phyloP scores from a whole-genome alignment of 805 yeast species.

The Citeromyces matritensis region DNA sequence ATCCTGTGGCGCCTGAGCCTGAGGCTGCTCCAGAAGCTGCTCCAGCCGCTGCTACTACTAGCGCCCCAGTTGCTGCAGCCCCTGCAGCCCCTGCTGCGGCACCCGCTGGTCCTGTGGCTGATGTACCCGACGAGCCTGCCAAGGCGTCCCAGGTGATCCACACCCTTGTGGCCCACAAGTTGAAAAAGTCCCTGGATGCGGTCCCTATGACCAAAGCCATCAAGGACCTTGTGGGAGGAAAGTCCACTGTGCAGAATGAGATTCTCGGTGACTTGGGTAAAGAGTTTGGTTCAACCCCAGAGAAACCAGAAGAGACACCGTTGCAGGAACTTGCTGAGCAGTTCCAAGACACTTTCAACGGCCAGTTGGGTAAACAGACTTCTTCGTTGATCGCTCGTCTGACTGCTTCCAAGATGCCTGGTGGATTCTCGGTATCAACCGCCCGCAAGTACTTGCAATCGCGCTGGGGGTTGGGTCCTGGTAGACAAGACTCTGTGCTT shows the following conservation, averaged over 20 bases:
- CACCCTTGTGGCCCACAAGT: conserved; percentile 86
- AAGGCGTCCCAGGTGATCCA: conserved; percentile 73
- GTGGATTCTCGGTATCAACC: conserved; percentile 88
- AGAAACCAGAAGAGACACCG: conserved; percentile 98
- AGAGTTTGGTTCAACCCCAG: conserved; percentile 96
- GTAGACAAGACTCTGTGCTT: conserved; percentile 88
- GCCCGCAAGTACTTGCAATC: conserved; percentile 88
- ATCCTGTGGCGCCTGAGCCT: conserved; percentile 40
- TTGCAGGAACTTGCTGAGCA: conserved; percentile 88
- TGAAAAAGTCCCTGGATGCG: conserved; percentile 80
- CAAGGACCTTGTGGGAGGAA: conserved; percentile 96
- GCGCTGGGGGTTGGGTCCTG: conserved; percentile 84
- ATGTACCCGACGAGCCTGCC: conserved; percentile 81
- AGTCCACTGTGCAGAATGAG: conserved; percentile 97
- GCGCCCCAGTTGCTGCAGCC: conserved; percentile 43
- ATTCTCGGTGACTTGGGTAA: conserved; percentile 97
- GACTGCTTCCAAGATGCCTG: conserved; percentile 97
- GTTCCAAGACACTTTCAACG: conserved; percentile 83
- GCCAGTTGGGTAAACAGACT: conserved; percentile 89
- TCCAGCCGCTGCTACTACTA: conserved; percentile 20
- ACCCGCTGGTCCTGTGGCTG: conserved; percentile 68
- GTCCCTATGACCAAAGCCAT: conserved; percentile 85
- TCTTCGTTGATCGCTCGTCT: conserved; percentile 79
- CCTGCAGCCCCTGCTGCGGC: conserved; percentile 52
- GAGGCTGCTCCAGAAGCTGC: conserved; percentile 17